A percentile compares a stretch with the other conserved stretches of the same genome.
Conservation (phyloP, 2,329 filamentous ascomycete species). For the Parastagonospora avenae region DNA sequence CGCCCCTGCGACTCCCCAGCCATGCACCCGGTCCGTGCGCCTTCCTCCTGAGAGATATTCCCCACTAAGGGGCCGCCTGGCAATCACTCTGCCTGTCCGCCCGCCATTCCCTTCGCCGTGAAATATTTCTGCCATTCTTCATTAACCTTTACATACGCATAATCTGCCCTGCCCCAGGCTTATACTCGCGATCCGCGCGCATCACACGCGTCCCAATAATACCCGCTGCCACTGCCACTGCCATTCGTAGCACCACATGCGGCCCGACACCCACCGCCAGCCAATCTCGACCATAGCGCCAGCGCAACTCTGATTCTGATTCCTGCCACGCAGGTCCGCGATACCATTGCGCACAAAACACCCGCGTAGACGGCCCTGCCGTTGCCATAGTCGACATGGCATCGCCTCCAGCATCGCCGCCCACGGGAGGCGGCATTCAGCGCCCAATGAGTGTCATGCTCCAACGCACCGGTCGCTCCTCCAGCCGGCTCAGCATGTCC, state of each 20-base stretch:
- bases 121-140: background rate
- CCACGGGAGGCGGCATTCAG: conserved; percentile 56
- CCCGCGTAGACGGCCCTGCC: conserved; percentile 24
- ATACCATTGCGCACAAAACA: conserved; percentile 13
- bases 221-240: background rate
- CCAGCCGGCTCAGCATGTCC: conserved; percentile 82
- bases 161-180: background rate
- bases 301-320: background rate
- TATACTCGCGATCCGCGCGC: background rate
- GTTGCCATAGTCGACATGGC: conserved; percentile 37
- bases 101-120: background rate
- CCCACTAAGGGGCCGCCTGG: background rate
- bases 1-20: too few species aligned
- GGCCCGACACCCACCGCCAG: background rate
- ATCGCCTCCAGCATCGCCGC: conserved; percentile 46
- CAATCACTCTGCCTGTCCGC: background rate
- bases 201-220: background rate
- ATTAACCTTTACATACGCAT: background rate
- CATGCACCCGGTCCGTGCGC: too few species aligned
- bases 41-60: too few species aligned
- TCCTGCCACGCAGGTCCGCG: background rate
- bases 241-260: conserved; percentile 1
- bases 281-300: background rate
- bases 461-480: conserved; percentile 71
- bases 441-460: conserved; percentile 79